Evolutionary conservation across 768 basidiomycete species (phyloP), one percentile per base, ranked within the genome.

Genomic region (Hygrocybe punicea): DNA sequence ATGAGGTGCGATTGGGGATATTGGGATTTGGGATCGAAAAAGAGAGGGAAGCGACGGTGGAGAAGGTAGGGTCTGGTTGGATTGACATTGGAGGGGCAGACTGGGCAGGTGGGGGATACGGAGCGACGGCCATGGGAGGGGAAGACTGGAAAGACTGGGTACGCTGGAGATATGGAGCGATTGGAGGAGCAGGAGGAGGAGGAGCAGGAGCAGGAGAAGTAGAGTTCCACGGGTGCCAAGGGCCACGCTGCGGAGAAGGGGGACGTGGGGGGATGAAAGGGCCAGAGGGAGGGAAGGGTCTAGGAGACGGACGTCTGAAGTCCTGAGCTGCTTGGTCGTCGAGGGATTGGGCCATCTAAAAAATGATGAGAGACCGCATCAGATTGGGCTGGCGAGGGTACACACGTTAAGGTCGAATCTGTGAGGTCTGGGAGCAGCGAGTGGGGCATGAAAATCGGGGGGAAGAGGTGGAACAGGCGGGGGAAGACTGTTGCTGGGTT

Each of bases 391-490:
- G 34, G 58, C 49, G 40, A 55, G 56, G 58, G 76, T 81, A 67
- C 66, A 86, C 87, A 64, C 86, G 85, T 33, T 76, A 9, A 83
- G 83, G 62, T 85, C 82, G 11, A 85, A 55, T 37, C 82, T 79
- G 62, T 86, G 83, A 0, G 88, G 86, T 10, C 84, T 76, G 4
- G 88, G 88, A 0, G 88, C 88, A 2, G 79, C 79, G 17, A 89
- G 69, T 3, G 86, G 77, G 58, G 82, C 64, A 60, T 78, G 63
- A 51, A 78, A 71, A 50, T 71, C 69, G 6, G 82, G 82, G 1
- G 83, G 82, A 1, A 82, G 39, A 0, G 83, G 80, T 1, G 82
- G 82, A 35, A 51, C 14, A 11, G 56, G 50, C 8, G 40, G 56
- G 2, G 56, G 56, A n/a, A 19, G 17, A 14, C 14, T 24, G 34